Evolutionary conservation across 768 basidiomycete species (phyloP).

Genomic region (Termitomyces sp.): DNA sequence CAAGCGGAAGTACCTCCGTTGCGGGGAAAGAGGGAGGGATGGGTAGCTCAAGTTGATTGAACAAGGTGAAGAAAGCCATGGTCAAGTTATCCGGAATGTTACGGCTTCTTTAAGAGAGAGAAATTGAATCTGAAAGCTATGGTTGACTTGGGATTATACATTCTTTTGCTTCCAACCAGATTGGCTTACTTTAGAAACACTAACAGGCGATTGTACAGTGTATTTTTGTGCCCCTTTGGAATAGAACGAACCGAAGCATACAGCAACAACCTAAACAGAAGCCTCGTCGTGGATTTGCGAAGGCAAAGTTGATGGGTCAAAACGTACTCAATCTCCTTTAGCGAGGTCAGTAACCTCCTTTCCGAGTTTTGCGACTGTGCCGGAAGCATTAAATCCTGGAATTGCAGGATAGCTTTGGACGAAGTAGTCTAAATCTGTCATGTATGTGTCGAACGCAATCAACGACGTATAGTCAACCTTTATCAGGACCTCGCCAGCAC

Average conservation of each 20-base stretch:
- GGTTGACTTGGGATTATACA: background rate
- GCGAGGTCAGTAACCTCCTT: conserved; percentile 22
- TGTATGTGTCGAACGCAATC: conserved; percentile 33
- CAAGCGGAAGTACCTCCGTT: conserved; percentile 17
- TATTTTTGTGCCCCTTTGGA: conserved; percentile 18
- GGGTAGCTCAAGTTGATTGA: conserved; percentile 28
- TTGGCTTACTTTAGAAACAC: conserved; percentile 27
- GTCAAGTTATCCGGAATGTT: conserved; percentile 39
- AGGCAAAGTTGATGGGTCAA: conserved; percentile 11
- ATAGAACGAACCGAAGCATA: conserved; percentile 6
- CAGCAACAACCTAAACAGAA: conserved; percentile 11
- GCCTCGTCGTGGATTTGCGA: background rate
- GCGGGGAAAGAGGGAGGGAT: conserved; percentile 21
- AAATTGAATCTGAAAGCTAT: conserved; percentile 36
- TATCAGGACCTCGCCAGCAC: conserved; percentile 27
- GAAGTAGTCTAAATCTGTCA: conserved; percentile 23
- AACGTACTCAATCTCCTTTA: conserved; percentile 31
- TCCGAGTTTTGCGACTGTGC: conserved; percentile 30
- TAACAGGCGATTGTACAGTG: conserved; percentile 11
- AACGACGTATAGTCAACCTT: conserved; percentile 31
- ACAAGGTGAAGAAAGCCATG: conserved; percentile 32
- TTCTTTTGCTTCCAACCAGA: background rate
- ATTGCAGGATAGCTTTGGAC: conserved; percentile 24
- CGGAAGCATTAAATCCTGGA: conserved; percentile 31
- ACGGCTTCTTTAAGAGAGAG: conserved; percentile 34